Base-by-base conservation (phyloP, 129 eudicot species). In the Dittrichia graveolens region DNA sequence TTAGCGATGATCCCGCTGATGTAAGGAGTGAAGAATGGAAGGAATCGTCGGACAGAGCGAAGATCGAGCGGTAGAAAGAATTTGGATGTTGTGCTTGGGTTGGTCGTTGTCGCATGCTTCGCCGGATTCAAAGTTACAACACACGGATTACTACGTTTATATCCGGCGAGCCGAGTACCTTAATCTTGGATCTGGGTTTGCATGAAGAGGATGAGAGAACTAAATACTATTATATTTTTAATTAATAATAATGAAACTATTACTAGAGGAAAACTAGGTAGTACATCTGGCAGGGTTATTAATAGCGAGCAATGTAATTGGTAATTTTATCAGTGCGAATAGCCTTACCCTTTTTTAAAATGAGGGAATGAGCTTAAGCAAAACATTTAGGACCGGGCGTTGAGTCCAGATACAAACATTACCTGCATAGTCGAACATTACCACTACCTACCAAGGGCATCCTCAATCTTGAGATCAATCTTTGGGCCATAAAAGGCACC, bases 401-500 rank as follows among this genome's bases (percentile, higher is more conserved):
- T 24, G 31, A 24, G 31, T 24, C 31, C 9, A 46, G 34, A 11
- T 52, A 16, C n/a, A 5, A 66, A 61, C 2, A 59, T 38, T 76
- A 78, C 99, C 94, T 95, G 99, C 54, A 91, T 80, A 4, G 99
- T 95, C 34, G 99, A 91, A 83, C 99, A 95, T 72, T 95, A 97
- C 97, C 97, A 95, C 73, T 91, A 91, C 80, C 99, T 85, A 56
- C 97, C 97, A 9, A 95, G 91, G 73, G 99, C 99, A 72, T 95
- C 99, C 82, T 88, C 95, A 49, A 95, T 91, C 81, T 91, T 95
- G 80, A 95, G 91, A 83, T 95, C 99, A 60, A 95, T 95, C 71
- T 95, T 95, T 8, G 99, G 99, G 55, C 99, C 99, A 78, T 95
- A 95, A 72, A 95, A 95, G 6, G 97, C 99, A 68, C 99, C 99